These are phyloP conservation scores for Colletotrichum chrysophilum DNA, from an alignment of 2,329 filamentous ascomycete species.

Conservation along the genomic window DNA sequence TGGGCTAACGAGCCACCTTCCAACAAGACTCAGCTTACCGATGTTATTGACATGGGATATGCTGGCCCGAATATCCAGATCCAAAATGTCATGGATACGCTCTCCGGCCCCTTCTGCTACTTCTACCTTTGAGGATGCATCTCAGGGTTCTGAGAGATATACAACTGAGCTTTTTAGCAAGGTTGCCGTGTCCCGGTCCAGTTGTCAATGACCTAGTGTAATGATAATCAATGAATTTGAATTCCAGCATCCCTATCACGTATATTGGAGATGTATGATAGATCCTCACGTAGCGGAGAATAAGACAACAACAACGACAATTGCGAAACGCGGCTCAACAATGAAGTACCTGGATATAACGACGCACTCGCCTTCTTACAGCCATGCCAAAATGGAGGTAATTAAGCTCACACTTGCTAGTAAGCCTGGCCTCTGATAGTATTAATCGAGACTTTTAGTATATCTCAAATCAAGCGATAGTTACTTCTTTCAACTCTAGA, in stretches of 20 bases:
- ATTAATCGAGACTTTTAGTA: no score
- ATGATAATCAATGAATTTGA: not conserved
- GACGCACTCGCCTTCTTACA: no score
- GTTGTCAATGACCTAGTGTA: not conserved
- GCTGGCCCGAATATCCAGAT: constrained; percentile 29
- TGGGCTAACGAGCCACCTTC: constrained; percentile 33
- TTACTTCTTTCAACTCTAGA: no score
- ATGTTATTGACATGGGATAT: constrained; percentile 35
- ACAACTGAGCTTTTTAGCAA: not conserved
- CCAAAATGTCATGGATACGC: constrained; percentile 33
- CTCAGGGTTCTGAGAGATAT: not conserved
- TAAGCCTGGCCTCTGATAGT: no score
- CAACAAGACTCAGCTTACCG: constrained; percentile 25
- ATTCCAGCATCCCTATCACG: rapidly evolving
- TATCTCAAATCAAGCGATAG: rapidly evolving
- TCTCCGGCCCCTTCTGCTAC: constrained; percentile 31
- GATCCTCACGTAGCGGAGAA: rapidly evolving
- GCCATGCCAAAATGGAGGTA: no score
- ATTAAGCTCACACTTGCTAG: no score
- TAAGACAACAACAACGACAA: no score
- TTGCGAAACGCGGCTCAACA: no score
- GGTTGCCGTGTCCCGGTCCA: not conserved
- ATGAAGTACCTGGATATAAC: no score
- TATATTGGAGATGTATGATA: rapidly evolving
- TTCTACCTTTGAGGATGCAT: constrained; percentile 27